Base-by-base conservation (phyloP, 2,329 filamentous ascomycete genomes). In the Chaetomium sp. region DNA sequence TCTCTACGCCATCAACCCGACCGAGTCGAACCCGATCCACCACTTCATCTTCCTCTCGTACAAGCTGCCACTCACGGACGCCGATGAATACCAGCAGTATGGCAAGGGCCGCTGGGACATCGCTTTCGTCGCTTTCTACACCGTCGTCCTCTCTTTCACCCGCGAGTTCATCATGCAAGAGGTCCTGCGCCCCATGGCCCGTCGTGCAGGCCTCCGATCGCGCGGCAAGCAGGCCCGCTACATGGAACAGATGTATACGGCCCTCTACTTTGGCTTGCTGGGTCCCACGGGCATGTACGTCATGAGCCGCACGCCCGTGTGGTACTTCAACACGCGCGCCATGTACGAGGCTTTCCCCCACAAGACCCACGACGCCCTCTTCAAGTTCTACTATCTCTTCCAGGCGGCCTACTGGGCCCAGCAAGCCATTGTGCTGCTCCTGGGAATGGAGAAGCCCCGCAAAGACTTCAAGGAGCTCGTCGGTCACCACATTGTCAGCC, bases 101-200 rank as follows among this genome's bases (percentile, higher is more conserved):
- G 91, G 87, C 70, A 96, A 96, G 71, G 91, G 91, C n/a, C 78
- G 72, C 42, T 87, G 86, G 76, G 91, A 97, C 69, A 77, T 96
- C 53, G 87, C 88, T 44, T 92, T 97, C 66, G 89, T 96, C 53
- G 75, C 77, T 57, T 96, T 96, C 75, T 96, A 96, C 74, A 92
- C 83, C 42, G 76, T 96, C 55, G 86, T 96, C 27, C 80, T 97
- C 58, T 91, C 88, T 59, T 96, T 97, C 70, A 95, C 90, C 9
- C 89, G 91, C 68, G 91, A 97, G 71, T 96, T 96, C 71, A 80
- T 95, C 73, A 96, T 96, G 91, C 91, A 96, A 74, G 86, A 90
- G 66, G 66, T 95, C 50, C 82, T 96, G 56, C 84, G 86, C 10
- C 91, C 91, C 0, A 76, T 91, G 59, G 89, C 90, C 5, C 77